Conservation (phyloP, 1,284 basidiomycete species). For the Cystobasidiaceae sp. region DNA sequence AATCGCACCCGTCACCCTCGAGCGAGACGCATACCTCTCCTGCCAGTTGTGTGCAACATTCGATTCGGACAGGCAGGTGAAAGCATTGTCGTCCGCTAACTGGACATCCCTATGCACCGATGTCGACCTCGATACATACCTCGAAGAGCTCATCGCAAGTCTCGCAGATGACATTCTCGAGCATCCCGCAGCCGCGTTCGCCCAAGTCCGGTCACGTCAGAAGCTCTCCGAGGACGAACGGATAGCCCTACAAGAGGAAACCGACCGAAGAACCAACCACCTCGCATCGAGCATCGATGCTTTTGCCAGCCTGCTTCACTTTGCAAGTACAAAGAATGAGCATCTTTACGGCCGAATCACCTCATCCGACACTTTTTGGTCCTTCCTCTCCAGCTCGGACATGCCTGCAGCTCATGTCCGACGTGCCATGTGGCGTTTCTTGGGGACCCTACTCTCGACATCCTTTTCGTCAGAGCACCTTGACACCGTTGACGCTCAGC, state of each 20-base stretch:
- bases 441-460: neutral
- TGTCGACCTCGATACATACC: neutral
- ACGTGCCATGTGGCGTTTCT: constrained; percentile 1
- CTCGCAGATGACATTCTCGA: constrained; percentile 12
- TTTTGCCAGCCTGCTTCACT: neutral
- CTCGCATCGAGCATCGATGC: constrained; percentile 19
- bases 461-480: neutral
- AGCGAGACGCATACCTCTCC: constrained; percentile 67
- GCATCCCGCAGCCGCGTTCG: neutral
- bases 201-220: neutral
- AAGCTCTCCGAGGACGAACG: neutral
- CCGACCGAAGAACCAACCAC: constrained; percentile 4
- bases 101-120: constrained; percentile 45
- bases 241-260: constrained; percentile 10
- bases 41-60: constrained; percentile 70
- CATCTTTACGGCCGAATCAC: neutral
- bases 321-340: neutral
- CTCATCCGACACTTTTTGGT: constrained; percentile 10
- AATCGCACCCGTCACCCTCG: constrained; percentile 59
- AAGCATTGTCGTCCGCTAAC: constrained; percentile 52
- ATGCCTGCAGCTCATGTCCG: constrained; percentile 5
- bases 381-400: neutral
- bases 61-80: constrained; percentile 65
- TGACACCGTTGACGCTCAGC: neutral
- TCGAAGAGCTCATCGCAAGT: constrained; percentile 1